phyloP scores from a whole-genome alignment of 208 protist species.

The Wallacemonas rigidus region DNA sequence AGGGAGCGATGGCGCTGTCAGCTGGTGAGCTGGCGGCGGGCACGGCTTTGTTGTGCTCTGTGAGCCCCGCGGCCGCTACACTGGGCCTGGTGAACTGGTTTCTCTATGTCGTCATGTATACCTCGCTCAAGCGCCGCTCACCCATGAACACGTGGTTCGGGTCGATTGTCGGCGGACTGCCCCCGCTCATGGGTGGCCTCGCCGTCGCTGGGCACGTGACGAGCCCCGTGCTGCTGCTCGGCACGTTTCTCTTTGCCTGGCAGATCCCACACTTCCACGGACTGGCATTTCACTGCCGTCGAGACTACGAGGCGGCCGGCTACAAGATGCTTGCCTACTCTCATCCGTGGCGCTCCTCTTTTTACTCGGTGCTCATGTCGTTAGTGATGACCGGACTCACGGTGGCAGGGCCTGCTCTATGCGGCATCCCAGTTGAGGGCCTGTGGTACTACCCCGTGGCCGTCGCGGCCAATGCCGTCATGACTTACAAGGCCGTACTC shows the following conservation, averaged over 20 bases:
- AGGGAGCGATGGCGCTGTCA: constrained; percentile 40
- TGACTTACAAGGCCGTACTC: constrained; percentile 87
- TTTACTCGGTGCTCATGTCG: constrained; percentile 82
- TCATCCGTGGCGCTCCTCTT: constrained; percentile 84
- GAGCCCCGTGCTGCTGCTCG: constrained; percentile 69
- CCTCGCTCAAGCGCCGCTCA: constrained; percentile 86
- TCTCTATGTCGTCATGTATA: constrained; percentile 90
- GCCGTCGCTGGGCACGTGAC: constrained; percentile 56
- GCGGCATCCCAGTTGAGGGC: constrained; percentile 57
- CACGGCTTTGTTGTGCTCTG: constrained; percentile 65
- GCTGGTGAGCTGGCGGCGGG: constrained; percentile 61
- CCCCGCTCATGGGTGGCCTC: constrained; percentile 88
- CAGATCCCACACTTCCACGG: constrained; percentile 94
- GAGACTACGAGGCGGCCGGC: constrained; percentile 89
- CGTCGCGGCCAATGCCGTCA: constrained; percentile 54
- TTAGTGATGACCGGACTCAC: constrained; percentile 70
- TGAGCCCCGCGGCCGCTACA: constrained; percentile 56
- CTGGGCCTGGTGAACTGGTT: constrained; percentile 83
- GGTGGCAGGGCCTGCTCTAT: constrained; percentile 43
- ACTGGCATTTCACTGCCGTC: constrained; percentile 86
- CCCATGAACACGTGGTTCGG: constrained; percentile 91
- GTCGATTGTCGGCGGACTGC: constrained; percentile 91
- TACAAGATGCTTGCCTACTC: constrained; percentile 92
- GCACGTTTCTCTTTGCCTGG: constrained; percentile 82
- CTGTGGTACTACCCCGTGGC: constrained; percentile 77